phyloP scores from a whole-genome alignment of 164 flowering plant species.

The Euptelea pleiosperma region DNA sequence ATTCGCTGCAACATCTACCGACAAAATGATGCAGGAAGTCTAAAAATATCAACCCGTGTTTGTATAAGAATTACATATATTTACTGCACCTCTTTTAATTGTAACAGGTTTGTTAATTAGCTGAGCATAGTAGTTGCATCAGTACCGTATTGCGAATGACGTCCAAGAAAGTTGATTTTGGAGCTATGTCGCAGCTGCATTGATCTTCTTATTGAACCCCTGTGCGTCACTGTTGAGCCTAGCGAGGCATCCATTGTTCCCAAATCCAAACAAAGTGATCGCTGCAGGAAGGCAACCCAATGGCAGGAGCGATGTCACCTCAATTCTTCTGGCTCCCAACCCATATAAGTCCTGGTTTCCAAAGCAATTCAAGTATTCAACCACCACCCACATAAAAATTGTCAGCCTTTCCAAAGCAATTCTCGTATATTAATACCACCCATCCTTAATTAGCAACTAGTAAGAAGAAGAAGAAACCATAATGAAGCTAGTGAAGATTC shows the following conservation, averaged over 20 bases:
- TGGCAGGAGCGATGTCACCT: conserved; percentile 77
- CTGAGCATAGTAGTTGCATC: too few species aligned
- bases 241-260: conserved; percentile 47
- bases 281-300: conserved; percentile 73
- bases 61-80: too few species aligned
- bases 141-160: conserved; percentile 46
- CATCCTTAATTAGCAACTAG: too few species aligned
- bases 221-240: conserved; percentile 57
- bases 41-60: too few species aligned
- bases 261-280: conserved; percentile 54
- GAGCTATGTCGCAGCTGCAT: conserved; percentile 40
- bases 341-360: conserved; percentile 49
- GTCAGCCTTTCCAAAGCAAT: too few species aligned
- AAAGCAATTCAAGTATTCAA: too few species aligned
- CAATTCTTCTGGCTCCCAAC: conserved; percentile 68
- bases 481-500: conserved; percentile 41
- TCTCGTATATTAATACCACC: too few species aligned
- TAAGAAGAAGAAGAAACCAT: conserved; percentile 52
- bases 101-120: too few species aligned
- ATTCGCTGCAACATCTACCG: too few species aligned
- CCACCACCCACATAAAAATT: neutral
- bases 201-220: conserved; percentile 60
- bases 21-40: too few species aligned
- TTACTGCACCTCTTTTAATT: too few species aligned
- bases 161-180: conserved; percentile 49